These are phyloP conservation scores for Teratosphaeria viscida DNA, from an alignment of 2,329 filamentous ascomycete genomes.

Conservation along the genomic window DNA sequence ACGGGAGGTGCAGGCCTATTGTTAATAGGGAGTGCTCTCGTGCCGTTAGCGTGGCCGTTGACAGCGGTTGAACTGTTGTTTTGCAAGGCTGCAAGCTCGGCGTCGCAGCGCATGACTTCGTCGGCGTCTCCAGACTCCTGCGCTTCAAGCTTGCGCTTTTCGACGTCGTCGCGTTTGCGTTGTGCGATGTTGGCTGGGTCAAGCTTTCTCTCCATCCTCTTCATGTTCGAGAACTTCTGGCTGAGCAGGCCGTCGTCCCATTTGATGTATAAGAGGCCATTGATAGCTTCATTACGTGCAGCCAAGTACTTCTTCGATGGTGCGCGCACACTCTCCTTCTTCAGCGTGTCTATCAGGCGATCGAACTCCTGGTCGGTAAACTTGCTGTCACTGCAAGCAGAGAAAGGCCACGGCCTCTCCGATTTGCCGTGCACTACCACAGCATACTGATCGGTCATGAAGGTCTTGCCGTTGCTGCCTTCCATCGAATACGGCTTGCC, in stretches of 20 bases:
- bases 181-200: slow-evolving; percentile 47
- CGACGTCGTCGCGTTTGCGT: slow-evolving; percentile 57
- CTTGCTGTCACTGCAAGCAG: slow-evolving; percentile 72
- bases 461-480: slow-evolving; percentile 57
- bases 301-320: slow-evolving; percentile 62
- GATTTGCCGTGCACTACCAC: slow-evolving; percentile 72
- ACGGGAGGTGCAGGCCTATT: neutral
- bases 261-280: slow-evolving; percentile 62
- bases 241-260: slow-evolving; percentile 80
- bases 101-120: slow-evolving; percentile 38
- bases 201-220: slow-evolving; percentile 49
- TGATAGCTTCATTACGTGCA: slow-evolving; percentile 71
- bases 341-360: slow-evolving; percentile 66
- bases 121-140: slow-evolving; percentile 53
- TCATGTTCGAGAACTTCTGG: slow-evolving; percentile 63
- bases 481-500: slow-evolving; percentile 78
- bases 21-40: neutral
- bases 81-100: slow-evolving; percentile 45
- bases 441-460: slow-evolving; percentile 79
- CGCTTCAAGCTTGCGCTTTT: slow-evolving; percentile 56
- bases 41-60: slow-evolving; percentile 47
- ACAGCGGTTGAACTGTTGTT: slow-evolving; percentile 56
- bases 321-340: slow-evolving; percentile 59
- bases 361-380: slow-evolving; percentile 74
- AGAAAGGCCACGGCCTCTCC: slow-evolving; percentile 78